These are phyloP conservation scores for Mycena alexandri DNA, from an alignment of 768 basidiomycete genomes.

Conservation along the genomic window DNA sequence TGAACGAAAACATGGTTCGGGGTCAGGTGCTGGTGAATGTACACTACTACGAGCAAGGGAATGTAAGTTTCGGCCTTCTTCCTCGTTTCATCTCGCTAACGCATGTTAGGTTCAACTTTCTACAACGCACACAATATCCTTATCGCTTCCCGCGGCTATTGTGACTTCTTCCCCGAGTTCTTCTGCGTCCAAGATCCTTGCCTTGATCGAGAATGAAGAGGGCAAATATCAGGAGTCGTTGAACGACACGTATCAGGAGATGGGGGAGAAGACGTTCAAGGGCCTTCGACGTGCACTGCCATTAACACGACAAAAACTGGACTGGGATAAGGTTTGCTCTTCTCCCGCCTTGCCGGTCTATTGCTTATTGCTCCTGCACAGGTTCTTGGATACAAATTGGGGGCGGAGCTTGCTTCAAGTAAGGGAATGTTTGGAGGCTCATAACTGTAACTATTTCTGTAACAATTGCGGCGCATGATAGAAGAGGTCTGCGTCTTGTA, in stretches of 20 bases:
- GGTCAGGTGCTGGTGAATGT: conserved; percentile 87
- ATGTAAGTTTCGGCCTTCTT: conserved; percentile 61
- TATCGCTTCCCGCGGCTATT: conserved; percentile 73
- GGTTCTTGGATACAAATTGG: conserved; percentile 54
- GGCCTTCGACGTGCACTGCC: conserved; percentile 91
- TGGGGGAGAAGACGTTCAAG: conserved; percentile 96
- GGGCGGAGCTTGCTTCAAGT: conserved; percentile 61
- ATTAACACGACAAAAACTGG: conserved; percentile 91
- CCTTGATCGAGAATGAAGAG: conserved; percentile 86
- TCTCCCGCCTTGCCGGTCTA: conserved; percentile 11
- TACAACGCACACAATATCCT: conserved; percentile 75
- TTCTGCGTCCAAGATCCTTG: conserved; percentile 79
- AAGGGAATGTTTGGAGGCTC: conserved; percentile 43
- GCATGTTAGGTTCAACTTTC: conserved; percentile 85
- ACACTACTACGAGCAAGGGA: conserved; percentile 98
- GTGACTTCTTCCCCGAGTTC: conserved; percentile 62
- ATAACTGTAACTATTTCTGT: conserved; percentile 34
- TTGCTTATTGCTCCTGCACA: conserved; percentile 6
- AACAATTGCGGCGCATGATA: conserved; percentile 4
- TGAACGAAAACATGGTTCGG: conserved; percentile 67
- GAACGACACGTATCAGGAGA: conserved; percentile 86
- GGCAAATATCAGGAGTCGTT: conserved; percentile 82
- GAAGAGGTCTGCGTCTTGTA: too few species aligned
- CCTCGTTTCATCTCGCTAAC: background rate
- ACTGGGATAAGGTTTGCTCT: conserved; percentile 89